These are phyloP conservation scores for Anethum foeniculum DNA, from an alignment of 140 eudicot genomes.

Conservation along the genomic window DNA sequence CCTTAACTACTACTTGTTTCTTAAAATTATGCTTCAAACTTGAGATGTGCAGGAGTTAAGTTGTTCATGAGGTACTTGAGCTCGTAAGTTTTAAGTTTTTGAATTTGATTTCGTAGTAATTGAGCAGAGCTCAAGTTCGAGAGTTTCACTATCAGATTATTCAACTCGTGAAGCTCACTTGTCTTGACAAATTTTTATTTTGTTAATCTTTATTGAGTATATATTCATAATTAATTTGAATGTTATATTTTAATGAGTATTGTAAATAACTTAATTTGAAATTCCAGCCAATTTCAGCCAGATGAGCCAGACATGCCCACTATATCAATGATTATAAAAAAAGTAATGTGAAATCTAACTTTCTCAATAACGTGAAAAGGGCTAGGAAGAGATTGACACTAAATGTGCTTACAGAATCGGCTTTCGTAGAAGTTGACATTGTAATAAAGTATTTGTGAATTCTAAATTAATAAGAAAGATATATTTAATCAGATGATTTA, in stretches of 20 bases:
- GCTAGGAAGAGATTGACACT: background rate
- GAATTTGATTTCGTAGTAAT: background rate
- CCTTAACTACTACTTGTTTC: background rate
- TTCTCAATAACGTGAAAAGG: background rate
- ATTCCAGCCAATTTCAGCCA: background rate
- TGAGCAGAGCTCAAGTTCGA: background rate
- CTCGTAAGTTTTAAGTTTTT: background rate
- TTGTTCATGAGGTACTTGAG: background rate
- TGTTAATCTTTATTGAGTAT: background rate
- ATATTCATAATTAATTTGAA: too few species aligned
- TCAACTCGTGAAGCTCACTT: background rate
- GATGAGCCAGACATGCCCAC: background rate
- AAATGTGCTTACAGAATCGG: background rate
- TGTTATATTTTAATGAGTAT: background rate
- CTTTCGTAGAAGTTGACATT: background rate
- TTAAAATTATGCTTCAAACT: background rate
- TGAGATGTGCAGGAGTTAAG: background rate
- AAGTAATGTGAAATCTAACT: background rate
- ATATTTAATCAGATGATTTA: background rate
- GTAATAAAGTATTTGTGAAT: background rate
- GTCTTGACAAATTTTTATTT: background rate
- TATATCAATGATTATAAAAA: too few species aligned
- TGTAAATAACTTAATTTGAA: background rate
- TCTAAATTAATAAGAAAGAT: background rate
- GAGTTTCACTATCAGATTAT: background rate